Base-by-base conservation (phyloP, 2,329 filamentous ascomycete genomes). In the Trichophaea hybrida region DNA sequence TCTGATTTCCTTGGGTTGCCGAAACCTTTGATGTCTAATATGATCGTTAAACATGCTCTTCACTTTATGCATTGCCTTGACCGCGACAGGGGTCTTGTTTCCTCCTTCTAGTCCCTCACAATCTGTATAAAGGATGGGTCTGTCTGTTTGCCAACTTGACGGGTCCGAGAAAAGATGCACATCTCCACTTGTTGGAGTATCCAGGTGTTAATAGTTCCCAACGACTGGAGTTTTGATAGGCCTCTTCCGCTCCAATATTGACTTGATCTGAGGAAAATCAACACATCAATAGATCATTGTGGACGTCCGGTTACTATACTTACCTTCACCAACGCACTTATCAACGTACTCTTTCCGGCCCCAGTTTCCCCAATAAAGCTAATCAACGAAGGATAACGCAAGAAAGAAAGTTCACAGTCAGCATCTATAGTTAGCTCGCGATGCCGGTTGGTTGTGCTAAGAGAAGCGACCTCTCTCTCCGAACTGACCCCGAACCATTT, bases 101-200 rank as follows among this genome's bases (percentile, higher is more conserved):
- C 66, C 66, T n/a, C 65, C 65, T 40, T 64, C 61, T 32, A 66
- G 34, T 13, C 66, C 66, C 54, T 68, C 66, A 31, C 65, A 67
- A 37, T 67, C 65, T 4, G 63, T 63, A 58, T 64, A 67, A 15
- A 66, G 60, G 40, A 64, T 57, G 1, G 66, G 66, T 15, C 60
- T 52, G 2, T 55, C 17, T 5, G 60, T 55, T 10, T 63, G 44
- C 33, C 54, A 61, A 2, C 65, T 63, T 56, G 62, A 63, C 7
- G 66, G 65, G 35, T 68, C 66, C 12, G 59, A 59, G 33, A 65
- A 67, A 44, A 68, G 56, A 52, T 68, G 66, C 15, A 68, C 66
- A 53, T 66, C 62, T 31, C 65, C 62, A 15, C 62, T 65, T 1
- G 66, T 68, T 7, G 66, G 65, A n/a, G 51, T 15, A 24, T 62